phyloP scores from a whole-genome alignment of 306 rosid genomes.

The Gynostemma pentaphyllum region DNA sequence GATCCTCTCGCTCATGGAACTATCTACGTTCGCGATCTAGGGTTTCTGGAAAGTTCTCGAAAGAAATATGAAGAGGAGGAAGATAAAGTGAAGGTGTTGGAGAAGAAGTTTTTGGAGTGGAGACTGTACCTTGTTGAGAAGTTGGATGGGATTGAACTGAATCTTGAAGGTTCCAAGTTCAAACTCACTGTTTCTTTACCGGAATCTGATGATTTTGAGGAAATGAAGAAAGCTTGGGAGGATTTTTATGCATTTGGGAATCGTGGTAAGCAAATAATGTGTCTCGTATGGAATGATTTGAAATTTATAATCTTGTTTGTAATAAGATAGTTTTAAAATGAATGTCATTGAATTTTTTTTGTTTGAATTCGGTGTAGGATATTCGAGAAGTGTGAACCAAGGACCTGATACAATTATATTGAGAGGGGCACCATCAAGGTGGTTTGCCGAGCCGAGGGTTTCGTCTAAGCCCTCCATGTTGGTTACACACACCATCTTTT shows the following conservation, averaged over 20 bases:
- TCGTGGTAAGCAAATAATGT: constrained; percentile 26
- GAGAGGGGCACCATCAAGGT: constrained; percentile 67
- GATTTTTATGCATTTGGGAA: constrained; percentile 48
- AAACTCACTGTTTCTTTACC: constrained; percentile 41
- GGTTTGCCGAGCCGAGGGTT: constrained; percentile 92
- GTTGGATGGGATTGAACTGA: constrained; percentile 66
- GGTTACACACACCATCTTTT: constrained; percentile 85
- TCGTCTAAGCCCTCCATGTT: constrained; percentile 93
- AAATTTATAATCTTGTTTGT: no score
- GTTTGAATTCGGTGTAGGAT: constrained; percentile 22
- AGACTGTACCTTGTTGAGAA: constrained; percentile 42
- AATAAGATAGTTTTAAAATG: no score
- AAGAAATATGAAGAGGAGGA: constrained; percentile 14
- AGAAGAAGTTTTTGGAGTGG: constrained; percentile 41
- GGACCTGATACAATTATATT: constrained; percentile 64
- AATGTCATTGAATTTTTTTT: no score
- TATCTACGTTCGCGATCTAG: constrained; percentile 49
- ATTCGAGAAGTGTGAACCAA: constrained; percentile 35
- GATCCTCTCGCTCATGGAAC: constrained; percentile 62
- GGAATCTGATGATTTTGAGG: constrained; percentile 44
- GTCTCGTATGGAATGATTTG: no score
- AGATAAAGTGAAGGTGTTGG: constrained; percentile 23
- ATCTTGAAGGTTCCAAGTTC: constrained; percentile 63
- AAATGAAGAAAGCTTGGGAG: constrained; percentile 57
- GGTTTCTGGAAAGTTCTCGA: constrained; percentile 15